Evolutionary conservation across 2,329 filamentous ascomycete genomes (phyloP).

Genomic region (Colletotrichum truncatum): DNA sequence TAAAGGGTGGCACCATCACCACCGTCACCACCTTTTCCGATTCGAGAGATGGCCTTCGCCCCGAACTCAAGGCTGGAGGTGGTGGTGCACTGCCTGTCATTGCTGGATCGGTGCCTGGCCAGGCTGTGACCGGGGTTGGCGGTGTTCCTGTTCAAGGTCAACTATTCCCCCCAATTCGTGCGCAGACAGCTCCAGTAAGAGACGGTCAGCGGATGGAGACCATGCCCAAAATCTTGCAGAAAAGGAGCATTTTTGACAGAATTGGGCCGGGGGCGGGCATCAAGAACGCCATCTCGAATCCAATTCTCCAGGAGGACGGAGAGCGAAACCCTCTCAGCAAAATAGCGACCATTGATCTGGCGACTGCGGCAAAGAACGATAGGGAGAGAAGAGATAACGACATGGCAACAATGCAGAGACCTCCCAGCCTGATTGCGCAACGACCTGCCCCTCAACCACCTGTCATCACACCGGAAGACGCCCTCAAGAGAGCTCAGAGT

Average conservation of each 20-base stretch:
- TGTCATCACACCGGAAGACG: constrained; percentile 42
- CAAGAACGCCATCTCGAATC: constrained; percentile 59
- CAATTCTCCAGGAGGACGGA: constrained; percentile 49
- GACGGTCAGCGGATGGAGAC: constrained; percentile 30
- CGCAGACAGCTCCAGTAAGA: constrained; percentile 36
- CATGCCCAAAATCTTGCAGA: constrained; percentile 33
- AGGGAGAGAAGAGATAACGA: constrained; percentile 48
- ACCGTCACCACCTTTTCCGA: constrained; percentile 47
- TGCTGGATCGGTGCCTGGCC: constrained; percentile 46
- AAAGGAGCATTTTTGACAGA: constrained; percentile 39
- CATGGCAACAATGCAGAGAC: constrained; percentile 38
- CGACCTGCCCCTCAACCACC: constrained; percentile 48
- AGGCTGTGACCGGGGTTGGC: constrained; percentile 45
- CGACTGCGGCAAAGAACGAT: constrained; percentile 57
- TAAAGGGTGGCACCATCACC: constrained; percentile 52
- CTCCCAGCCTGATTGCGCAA: constrained; percentile 43
- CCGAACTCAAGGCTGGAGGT: constrained; percentile 32
- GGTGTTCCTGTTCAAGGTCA: constrained; percentile 50
- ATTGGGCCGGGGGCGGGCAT: constrained; percentile 35
- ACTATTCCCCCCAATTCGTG: constrained; percentile 51
- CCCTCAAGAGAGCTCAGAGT: constrained; percentile 43
- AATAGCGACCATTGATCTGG: constrained; percentile 59
- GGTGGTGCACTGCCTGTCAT: constrained; percentile 46
- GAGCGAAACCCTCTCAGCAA: constrained; percentile 52
- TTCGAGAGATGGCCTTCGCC: constrained; percentile 39